Conservation (phyloP, 495 filamentous ascomycete genomes). For the Opeltia flavorubescens region DNA sequence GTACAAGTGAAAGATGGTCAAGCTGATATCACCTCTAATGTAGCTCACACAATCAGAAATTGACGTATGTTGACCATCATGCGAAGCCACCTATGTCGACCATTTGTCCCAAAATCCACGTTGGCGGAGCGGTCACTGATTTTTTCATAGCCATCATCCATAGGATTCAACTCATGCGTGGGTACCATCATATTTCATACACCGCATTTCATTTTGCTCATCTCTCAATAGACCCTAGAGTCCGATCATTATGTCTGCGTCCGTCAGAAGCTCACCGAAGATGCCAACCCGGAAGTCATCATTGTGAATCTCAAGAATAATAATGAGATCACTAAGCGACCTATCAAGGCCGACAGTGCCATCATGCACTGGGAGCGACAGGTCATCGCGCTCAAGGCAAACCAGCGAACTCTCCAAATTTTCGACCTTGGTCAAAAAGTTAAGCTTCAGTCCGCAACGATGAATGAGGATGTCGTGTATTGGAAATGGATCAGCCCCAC, state of each 20-base stretch:
- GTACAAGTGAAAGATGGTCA: neutral
- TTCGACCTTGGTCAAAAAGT: slow-evolving; percentile 83
- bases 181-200: slow-evolving; percentile 24
- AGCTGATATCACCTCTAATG: slow-evolving; percentile 7
- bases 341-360: slow-evolving; percentile 98
- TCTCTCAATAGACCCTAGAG: slow-evolving; percentile 64
- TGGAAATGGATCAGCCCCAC: slow-evolving; percentile 98
- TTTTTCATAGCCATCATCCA: slow-evolving; percentile 49
- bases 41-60: slow-evolving; percentile 71
- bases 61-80: slow-evolving; percentile 43
- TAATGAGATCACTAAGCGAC: slow-evolving; percentile 82
- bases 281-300: slow-evolving; percentile 78
- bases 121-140: slow-evolving; percentile 25
- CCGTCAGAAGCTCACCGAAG: slow-evolving; percentile 73
- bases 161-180: slow-evolving; percentile 96
- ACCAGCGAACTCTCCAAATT: slow-evolving; percentile 85
- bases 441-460: slow-evolving; percentile 87
- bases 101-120: neutral
- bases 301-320: slow-evolving; percentile 92
- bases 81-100: neutral
- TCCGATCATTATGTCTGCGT: slow-evolving; percentile 93
- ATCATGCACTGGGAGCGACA: slow-evolving; percentile 98
- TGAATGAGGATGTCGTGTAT: slow-evolving; percentile 94
- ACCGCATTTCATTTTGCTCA: neutral
- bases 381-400: slow-evolving; percentile 92